A percentile compares a stretch with the other conserved stretches of the same genome.
Evolutionary conservation across 163 green algal genomes (phyloP).

Genomic region (Scenedesmus sp.): DNA sequence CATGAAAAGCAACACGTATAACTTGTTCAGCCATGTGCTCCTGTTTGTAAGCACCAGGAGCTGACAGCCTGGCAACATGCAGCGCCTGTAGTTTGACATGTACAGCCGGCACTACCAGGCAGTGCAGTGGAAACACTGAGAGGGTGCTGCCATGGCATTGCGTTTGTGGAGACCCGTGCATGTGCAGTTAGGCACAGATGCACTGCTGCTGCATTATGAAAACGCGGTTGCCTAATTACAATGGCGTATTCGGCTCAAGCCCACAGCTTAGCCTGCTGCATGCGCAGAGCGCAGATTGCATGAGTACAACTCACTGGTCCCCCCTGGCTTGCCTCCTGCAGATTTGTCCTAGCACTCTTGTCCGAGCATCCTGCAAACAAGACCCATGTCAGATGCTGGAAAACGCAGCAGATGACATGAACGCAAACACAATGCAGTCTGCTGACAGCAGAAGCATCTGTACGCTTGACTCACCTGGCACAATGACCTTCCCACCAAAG

Average conservation of each 20-base stretch:
- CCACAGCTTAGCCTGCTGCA: too few relatives aligned
- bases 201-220: neutral
- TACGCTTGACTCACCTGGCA: neutral
- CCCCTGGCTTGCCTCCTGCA: neutral
- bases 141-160: neutral
- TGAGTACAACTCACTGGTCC: neutral
- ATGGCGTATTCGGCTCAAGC: too few relatives aligned
- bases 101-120: neutral
- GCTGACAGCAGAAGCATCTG: neutral
- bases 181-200: neutral
- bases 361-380: neutral
- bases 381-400: neutral
- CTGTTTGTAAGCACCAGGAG: too few relatives aligned
- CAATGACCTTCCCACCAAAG: slow-evolving; percentile 33
- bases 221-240: neutral
- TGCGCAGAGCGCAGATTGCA: neutral
- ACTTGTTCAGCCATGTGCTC: too few relatives aligned
- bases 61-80: too few relatives aligned
- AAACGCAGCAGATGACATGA: neutral
- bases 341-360: neutral
- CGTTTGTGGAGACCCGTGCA: neutral
- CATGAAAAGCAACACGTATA: neutral
- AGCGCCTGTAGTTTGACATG: neutral
- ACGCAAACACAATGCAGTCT: neutral
- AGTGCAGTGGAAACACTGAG: neutral